These are phyloP conservation scores for Penicillium cosmopolitanum DNA, from an alignment of 495 filamentous ascomycete species.

Conservation along the genomic window DNA sequence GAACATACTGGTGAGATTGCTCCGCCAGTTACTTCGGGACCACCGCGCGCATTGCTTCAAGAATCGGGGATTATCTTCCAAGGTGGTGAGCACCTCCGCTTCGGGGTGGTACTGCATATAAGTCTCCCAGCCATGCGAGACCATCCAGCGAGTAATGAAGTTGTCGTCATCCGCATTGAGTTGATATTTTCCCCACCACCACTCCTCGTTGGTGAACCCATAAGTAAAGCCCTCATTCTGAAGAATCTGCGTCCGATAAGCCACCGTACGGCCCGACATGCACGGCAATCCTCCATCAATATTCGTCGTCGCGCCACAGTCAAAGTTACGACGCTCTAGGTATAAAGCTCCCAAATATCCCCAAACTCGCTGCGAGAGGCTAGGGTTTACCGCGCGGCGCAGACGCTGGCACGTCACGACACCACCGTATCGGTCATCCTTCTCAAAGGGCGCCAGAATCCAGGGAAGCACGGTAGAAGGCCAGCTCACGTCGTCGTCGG, in stretches of 20 bases:
- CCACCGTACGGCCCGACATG: conserved; percentile 84
- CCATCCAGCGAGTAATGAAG: conserved; percentile 80
- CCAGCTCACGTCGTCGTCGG: conserved; percentile 89
- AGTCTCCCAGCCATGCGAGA: conserved; percentile 75
- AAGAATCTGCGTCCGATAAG: conserved; percentile 81
- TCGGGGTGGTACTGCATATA: conserved; percentile 76
- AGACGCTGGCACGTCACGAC: conserved; percentile 84
- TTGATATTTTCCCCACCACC: conserved; percentile 67
- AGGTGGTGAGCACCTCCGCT: conserved; percentile 73
- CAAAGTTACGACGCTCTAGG: conserved; percentile 83
- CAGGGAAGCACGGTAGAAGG: conserved; percentile 74
- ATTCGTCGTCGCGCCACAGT: conserved; percentile 83
- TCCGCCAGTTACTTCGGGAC: conserved; percentile 82
- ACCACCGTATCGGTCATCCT: conserved; percentile 70
- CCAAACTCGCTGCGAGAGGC: conserved; percentile 62
- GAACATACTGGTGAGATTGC: conserved; percentile 77
- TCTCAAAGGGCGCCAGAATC: conserved; percentile 84
- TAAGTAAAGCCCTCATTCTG: conserved; percentile 73
- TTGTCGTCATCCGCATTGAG: conserved; percentile 87
- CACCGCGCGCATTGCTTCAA: conserved; percentile 79
- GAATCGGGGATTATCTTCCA: conserved; percentile 74
- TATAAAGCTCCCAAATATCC: conserved; percentile 82
- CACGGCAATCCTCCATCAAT: conserved; percentile 86
- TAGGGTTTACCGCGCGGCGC: conserved; percentile 62
- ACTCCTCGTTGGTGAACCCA: conserved; percentile 72